Base-by-base conservation (phyloP, 371 early-diverging fungal species). In the Chytridiales sp. region DNA sequence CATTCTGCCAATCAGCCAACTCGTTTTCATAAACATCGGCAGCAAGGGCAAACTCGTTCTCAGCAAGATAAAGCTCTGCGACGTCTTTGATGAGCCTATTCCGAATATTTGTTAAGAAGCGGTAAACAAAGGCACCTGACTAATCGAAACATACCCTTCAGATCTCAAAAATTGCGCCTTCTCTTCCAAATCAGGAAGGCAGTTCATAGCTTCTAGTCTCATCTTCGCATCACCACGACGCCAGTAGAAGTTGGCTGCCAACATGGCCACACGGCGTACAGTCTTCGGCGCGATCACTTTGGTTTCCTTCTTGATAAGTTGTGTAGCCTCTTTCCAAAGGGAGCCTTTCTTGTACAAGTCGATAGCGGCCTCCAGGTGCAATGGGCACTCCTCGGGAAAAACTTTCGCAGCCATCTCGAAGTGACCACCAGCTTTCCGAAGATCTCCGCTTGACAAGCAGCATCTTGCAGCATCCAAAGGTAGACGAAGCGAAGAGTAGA, bases 1-100 rank as follows among this genome's bases (percentile, higher is more conserved):
- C 56, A 26, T 17, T 44, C 1, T 17, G 26, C 41, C 40, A 22
- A 29, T 56, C 46, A 13, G n/a, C 27, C 4, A 56, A 22, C 19
- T 56, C 56, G 19, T 26, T 9, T 19, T 56, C 56, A 11, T 29
- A 56, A 56, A 56, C 56, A 27, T 48, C 19, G 11, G 43, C 56
- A 22, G 56, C 56, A 11, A 15, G 15, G 11, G 22, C 21, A 44
- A 38, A 43, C 29, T 22, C 19, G 13, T 44, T 15, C 11, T 19
- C 17, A 15, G 6, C 6, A 19, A 30, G 26, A 19, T 29, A 35
- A 9, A 47, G 8, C 32, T 56, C 56, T 13, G 48, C 56, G 1
- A 56, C 27, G 11, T 9, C 42, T n/a, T 31, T 40, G 43, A 56
- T 43, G n/a, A 38, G 5, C 15, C 56, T 56, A 22, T 15, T 31